phyloP scores from a whole-genome alignment of 495 filamentous ascomycete species.

The Tuber melanosporum region DNA sequence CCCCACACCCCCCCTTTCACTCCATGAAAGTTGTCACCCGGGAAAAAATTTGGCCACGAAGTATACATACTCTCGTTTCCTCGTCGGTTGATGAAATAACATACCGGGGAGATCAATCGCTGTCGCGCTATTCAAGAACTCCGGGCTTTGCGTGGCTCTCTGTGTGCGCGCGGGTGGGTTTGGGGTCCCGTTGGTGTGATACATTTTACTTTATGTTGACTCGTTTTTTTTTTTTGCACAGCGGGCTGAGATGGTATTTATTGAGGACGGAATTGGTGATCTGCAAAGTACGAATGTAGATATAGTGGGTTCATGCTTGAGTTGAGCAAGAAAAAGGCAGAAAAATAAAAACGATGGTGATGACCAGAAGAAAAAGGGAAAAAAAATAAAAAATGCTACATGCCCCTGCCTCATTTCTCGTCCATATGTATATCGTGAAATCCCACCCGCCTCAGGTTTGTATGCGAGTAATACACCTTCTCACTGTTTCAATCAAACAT shows the following conservation, averaged over 20 bases:
- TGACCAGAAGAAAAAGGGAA: background rate
- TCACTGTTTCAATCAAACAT: background rate
- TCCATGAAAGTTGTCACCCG: background rate
- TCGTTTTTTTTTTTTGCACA: background rate
- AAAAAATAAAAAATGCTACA: background rate
- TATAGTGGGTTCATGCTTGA: background rate
- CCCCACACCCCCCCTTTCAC: background rate
- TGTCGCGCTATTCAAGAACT: background rate
- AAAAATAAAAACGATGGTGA: background rate
- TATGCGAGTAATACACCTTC: background rate
- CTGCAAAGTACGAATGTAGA: background rate
- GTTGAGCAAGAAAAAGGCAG: background rate
- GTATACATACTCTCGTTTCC: background rate
- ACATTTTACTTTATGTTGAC: background rate
- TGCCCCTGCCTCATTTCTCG: background rate
- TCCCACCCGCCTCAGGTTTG: background rate
- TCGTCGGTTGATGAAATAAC: background rate
- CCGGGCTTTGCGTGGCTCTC: background rate
- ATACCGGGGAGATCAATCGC: background rate
- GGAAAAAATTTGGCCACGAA: conserved; percentile 1
- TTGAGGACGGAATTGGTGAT: background rate
- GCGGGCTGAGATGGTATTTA: background rate
- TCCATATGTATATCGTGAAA: background rate
- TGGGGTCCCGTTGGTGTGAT: conserved; percentile 1
- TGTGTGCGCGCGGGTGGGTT: background rate